Evolutionary conservation across 176 grass and related monocot species (phyloP).

Genomic region (Phoenix dactylifera): DNA sequence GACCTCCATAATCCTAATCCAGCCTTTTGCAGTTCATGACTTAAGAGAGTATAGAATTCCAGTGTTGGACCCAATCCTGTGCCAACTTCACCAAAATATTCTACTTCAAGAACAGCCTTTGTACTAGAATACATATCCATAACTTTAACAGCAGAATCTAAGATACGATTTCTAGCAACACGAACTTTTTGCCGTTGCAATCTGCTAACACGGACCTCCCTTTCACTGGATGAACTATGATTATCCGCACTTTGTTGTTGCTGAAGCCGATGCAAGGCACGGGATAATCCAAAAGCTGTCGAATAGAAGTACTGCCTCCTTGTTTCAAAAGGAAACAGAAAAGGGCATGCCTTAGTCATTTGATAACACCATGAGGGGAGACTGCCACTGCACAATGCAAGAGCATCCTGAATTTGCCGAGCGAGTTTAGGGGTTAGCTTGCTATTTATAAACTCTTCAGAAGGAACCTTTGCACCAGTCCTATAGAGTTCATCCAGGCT

Average conservation of each 20-base stretch:
- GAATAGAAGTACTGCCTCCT: slow-evolving; percentile 85
- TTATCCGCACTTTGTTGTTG: slow-evolving; percentile 69
- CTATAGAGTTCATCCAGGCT: slow-evolving; percentile 34
- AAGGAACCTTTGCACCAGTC: slow-evolving; percentile 35
- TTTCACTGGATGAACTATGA: slow-evolving; percentile 42
- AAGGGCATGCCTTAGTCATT: slow-evolving; percentile 77
- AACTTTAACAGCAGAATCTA: slow-evolving; percentile 89
- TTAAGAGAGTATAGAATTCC: slow-evolving; percentile 87
- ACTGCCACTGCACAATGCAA: slow-evolving; percentile 84
- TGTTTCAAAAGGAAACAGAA: slow-evolving; percentile 86
- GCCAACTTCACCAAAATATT: slow-evolving; percentile 96
- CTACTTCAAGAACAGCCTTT: slow-evolving; percentile 84
- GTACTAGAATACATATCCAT: slow-evolving; percentile 90
- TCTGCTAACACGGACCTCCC: slow-evolving; percentile 64
- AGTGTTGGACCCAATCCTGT: slow-evolving; percentile 86
- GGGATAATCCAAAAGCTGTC: slow-evolving; percentile 80
- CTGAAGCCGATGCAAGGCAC: slow-evolving; percentile 82
- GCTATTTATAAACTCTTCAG: slow-evolving; percentile 67
- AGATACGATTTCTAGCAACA: slow-evolving; percentile 67
- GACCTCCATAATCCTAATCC: slow-evolving; percentile 80
- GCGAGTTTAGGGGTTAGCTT: slow-evolving; percentile 84
- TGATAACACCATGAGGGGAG: slow-evolving; percentile 89
- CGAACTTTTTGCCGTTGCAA: slow-evolving; percentile 89
- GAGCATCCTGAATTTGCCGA: slow-evolving; percentile 83
- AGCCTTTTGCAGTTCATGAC: slow-evolving; percentile 63